These are phyloP conservation scores for Pogostemon cablin DNA, from an alignment of 257 asterid genomes.

Conservation along the genomic window DNA sequence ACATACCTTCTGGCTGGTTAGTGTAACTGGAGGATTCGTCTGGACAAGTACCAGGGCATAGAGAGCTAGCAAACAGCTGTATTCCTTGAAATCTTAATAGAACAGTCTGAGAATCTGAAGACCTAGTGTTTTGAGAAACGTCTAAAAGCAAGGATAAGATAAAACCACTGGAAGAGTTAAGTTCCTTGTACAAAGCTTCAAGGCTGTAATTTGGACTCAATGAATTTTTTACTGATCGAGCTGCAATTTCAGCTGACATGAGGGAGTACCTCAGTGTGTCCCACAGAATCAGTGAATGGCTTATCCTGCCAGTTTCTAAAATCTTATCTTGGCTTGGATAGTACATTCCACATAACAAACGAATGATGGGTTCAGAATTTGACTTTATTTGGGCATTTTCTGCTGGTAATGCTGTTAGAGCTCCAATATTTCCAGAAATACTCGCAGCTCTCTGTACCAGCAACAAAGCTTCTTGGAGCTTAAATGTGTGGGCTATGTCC, in stretches of 20 bases:
- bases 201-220: slow-evolving; percentile 68
- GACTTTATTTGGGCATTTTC: slow-evolving; percentile 47
- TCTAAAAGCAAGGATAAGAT: slow-evolving; percentile 76
- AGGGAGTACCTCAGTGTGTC: slow-evolving; percentile 88
- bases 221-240: slow-evolving; percentile 72
- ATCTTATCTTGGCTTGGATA: slow-evolving; percentile 69
- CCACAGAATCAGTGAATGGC: slow-evolving; percentile 76
- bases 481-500: slow-evolving; percentile 44
- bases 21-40: slow-evolving; percentile 36
- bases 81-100: slow-evolving; percentile 71
- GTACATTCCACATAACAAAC: slow-evolving; percentile 68
- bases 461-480: slow-evolving; percentile 60
- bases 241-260: slow-evolving; percentile 78
- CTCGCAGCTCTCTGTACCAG: slow-evolving; percentile 64
- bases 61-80: slow-evolving; percentile 74
- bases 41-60: slow-evolving; percentile 48
- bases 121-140: slow-evolving; percentile 59
- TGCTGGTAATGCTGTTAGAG: slow-evolving; percentile 59
- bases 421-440: slow-evolving; percentile 52
- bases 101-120: slow-evolving; percentile 51
- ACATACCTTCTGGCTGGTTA: slow-evolving; percentile 53
- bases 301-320: slow-evolving; percentile 67
- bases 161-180: slow-evolving; percentile 81
- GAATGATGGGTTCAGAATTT: slow-evolving; percentile 63
- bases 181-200: slow-evolving; percentile 66